Evolutionary conservation across 2,329 filamentous ascomycete species (phyloP), one percentile per base, ranked within the genome.

Genomic region (Aspergillus alliaceus): DNA sequence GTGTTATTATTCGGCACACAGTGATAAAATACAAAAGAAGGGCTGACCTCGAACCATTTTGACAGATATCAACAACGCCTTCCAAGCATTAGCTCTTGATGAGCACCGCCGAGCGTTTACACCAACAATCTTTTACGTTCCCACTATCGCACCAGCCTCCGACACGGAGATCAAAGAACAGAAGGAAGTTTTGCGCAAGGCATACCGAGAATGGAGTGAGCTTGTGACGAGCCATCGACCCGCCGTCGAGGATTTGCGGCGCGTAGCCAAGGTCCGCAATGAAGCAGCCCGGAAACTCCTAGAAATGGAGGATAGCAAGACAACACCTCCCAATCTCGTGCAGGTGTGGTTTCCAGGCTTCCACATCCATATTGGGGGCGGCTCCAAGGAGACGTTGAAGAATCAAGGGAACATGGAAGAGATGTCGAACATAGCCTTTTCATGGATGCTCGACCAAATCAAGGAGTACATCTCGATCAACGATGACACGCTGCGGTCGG

Each of bases 271-370:
- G 27, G 27, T 9, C 27, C 27, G 27, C 9, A 29, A 29, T 9
- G 27, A 29, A 5, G 27, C 27, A 5, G 27, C 27, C 5, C 5
- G 5, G 27, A 29, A 29, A 29, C 27, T 29, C 5, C 27, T 29
- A 5, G 9, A 29, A 9, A 29, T 29, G 27, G 27, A 29, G 27
- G 27, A 29, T 29, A 29, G 27, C 9, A 5, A 54, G 60, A 8
- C 59, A 62, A 9, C 60, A 60, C 59, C 61, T 31, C 62, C 69
- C n/a, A 69, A 64, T 25, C 67, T 84, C 27, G 74, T 77, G n/a
- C 82, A 84, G 65, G 79, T 80, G 8, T 84, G 82, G 82, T 84
- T 84, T 54, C 81, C 82, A 0, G 82, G 82, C 9, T 77, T 75
- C 27, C 82, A 85, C 62, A 75, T 77, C 9, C 81, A 83, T 54